phyloP scores from a whole-genome alignment of 805 yeast genomes.

The Osmozyma mogii region DNA sequence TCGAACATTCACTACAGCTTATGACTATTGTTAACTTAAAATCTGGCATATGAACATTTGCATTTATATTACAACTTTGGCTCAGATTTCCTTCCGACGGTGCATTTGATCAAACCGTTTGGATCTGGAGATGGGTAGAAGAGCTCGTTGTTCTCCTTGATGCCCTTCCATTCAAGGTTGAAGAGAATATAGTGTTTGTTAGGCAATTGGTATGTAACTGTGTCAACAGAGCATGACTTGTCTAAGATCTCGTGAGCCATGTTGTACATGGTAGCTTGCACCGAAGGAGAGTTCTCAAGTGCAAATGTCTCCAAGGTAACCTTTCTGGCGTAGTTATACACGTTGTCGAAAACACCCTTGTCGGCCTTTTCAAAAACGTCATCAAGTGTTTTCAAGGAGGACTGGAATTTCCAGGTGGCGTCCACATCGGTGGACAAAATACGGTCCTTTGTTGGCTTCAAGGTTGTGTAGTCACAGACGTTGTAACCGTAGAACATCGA shows the following conservation, averaged over 20 bases:
- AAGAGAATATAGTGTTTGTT: slow-evolving; percentile 85
- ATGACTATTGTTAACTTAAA: too few relatives aligned
- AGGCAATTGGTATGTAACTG: slow-evolving; percentile 73
- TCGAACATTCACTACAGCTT: too few relatives aligned
- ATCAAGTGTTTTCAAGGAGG: slow-evolving; percentile 37
- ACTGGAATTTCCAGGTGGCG: slow-evolving; percentile 60
- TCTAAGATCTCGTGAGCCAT: slow-evolving; percentile 71
- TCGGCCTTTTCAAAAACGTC: slow-evolving; percentile 46
- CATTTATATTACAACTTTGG: slow-evolving; percentile 50
- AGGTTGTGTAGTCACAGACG: slow-evolving; percentile 81
- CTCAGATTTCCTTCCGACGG: slow-evolving; percentile 58
- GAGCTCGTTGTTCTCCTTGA: slow-evolving; percentile 70
- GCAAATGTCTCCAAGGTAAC: slow-evolving; percentile 76
- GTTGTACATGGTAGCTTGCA: slow-evolving; percentile 95
- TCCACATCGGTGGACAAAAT: slow-evolving; percentile 81
- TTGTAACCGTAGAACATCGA: slow-evolving; percentile 88
- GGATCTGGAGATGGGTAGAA: slow-evolving; percentile 91
- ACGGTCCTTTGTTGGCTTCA: slow-evolving; percentile 76
- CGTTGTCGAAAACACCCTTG: slow-evolving; percentile 55
- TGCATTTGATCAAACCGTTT: slow-evolving; percentile 82
- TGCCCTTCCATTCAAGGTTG: slow-evolving; percentile 79
- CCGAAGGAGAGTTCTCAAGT: slow-evolving; percentile 82
- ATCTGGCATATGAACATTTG: too few relatives aligned
- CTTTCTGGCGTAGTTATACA: slow-evolving; percentile 54
- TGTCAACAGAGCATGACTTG: slow-evolving; percentile 45